A percentile compares a stretch with the other conserved stretches of the same genome.
These are phyloP conservation scores for Russula sp. DNA, from an alignment of 768 basidiomycete genomes.

Conservation along the genomic window DNA sequence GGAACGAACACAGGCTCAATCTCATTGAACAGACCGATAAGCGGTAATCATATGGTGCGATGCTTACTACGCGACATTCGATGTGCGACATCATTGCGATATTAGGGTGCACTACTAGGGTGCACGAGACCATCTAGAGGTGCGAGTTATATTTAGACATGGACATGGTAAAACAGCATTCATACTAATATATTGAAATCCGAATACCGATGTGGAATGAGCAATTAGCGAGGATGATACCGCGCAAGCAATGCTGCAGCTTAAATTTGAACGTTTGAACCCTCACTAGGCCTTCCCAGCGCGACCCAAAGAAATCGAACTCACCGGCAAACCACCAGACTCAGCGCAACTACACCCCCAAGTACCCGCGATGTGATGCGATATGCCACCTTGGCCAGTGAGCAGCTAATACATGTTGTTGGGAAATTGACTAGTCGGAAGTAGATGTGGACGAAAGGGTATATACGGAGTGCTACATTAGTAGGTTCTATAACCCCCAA, in stretches of 20 bases:
- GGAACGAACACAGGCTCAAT: no score
- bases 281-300: no score
- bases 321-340: no score
- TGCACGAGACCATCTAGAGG: no score
- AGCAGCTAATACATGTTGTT: not conserved
- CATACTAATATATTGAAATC: not conserved
- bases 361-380: not conserved
- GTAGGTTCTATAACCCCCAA: not conserved
- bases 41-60: no score
- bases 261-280: no score
- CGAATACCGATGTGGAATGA: not conserved
- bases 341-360: not conserved
- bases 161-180: no score
- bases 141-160: no score
- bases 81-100: no score
- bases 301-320: not conserved
- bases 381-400: not conserved
- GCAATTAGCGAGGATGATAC: not conserved
- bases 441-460: not conserved
- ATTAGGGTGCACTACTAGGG: no score
- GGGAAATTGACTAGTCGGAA: not conserved
- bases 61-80: no score
- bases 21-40: no score
- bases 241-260: not conserved
- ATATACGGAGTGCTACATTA: not conserved